phyloP scores from a whole-genome alignment of 768 basidiomycete species.

The Candolleomyces aberdarensis region DNA sequence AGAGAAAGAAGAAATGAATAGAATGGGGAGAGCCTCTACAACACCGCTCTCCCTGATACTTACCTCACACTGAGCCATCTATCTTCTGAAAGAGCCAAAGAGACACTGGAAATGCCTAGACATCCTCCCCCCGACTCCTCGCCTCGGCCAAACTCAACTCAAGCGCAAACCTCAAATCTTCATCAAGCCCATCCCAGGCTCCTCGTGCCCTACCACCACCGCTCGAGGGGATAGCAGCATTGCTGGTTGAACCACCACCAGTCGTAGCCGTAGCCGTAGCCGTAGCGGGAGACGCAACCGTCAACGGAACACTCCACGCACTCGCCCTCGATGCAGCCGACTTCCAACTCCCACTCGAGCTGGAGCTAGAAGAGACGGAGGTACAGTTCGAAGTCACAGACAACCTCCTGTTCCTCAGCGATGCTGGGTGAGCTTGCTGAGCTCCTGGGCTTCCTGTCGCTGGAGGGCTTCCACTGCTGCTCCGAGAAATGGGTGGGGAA shows the following conservation, averaged over 20 bases:
- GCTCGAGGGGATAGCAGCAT: not conserved
- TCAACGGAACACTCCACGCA: constrained; percentile 6
- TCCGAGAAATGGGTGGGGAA: not conserved
- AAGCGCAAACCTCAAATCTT: constrained; percentile 60
- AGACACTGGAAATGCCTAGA: not conserved
- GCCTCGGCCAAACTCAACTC: constrained; percentile 72
- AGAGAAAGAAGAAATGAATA: too few relatives aligned
- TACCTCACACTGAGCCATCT: too few relatives aligned
- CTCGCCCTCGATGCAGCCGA: constrained; percentile 5
- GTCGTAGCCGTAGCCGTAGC: not conserved
- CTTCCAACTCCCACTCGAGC: constrained; percentile 4
- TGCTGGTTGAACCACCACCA: not conserved
- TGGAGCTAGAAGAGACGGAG: not conserved
- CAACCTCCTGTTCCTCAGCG: not conserved
- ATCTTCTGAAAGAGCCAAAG: too few relatives aligned
- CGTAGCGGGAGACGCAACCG: not conserved
- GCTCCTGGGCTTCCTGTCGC: not conserved
- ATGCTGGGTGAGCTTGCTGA: not conserved
- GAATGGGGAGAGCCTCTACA: too few relatives aligned
- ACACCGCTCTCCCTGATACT: too few relatives aligned
- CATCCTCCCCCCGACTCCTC: constrained; percentile 31
- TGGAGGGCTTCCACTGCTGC: not conserved
- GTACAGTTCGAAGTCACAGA: not conserved
- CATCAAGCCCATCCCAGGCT: constrained; percentile 46
- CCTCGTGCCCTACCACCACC: not conserved